Evolutionary conservation across 345 rosid species (phyloP), one percentile per base, ranked within the genome.

Genomic region (Boechera divaricarpa): DNA sequence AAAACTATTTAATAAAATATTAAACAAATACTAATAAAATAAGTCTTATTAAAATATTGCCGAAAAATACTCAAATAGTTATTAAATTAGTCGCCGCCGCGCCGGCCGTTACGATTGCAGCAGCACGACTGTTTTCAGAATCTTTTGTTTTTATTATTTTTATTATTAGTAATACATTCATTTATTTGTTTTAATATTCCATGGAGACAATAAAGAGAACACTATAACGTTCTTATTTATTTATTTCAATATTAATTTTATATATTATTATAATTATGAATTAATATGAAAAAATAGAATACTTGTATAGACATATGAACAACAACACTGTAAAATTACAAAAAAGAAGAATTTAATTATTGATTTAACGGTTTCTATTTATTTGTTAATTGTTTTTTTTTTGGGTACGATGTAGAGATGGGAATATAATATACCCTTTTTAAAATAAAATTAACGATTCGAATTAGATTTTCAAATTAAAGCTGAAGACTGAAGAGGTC

Each of bases 381-480:
- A 0, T 47, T 9, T 33, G 15, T 61, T 48, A 61, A 26, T 9
- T 63, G 1, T 7, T 36, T 36, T 36, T 2, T 41, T 6, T 53
- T 45, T 62, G 10, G 31, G 69, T 72, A 62, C 61, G 38, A 54
- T 63, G 64, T 42, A 65, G 78, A 55, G 33, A 65, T 67, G 60
- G 2, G 32, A 66, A 56, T 60, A 21, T 36, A 11, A 35, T 58
- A 64, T 10, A 21, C 10, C 6, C 24, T 67, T 38, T 31, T 32
- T 0, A 21, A 21, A 53, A 35, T 41, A 3, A 53, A 10, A 63
- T 21, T 21, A 1, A 75, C 1, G 1, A 24, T 45, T 56, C 53
- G 74, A 68, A 76, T 32, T 35, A 63, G 26, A 75, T 51, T 68
- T 77, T 77, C 73, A 60, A 78, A 72, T 47, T 78, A 78, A 78